Percentiles rank a stretch among this genome's conserved stretches.
These are phyloP conservation scores for Sporothrix globosa DNA, from an alignment of 2,329 filamentous ascomycete genomes.

Conservation along the genomic window DNA sequence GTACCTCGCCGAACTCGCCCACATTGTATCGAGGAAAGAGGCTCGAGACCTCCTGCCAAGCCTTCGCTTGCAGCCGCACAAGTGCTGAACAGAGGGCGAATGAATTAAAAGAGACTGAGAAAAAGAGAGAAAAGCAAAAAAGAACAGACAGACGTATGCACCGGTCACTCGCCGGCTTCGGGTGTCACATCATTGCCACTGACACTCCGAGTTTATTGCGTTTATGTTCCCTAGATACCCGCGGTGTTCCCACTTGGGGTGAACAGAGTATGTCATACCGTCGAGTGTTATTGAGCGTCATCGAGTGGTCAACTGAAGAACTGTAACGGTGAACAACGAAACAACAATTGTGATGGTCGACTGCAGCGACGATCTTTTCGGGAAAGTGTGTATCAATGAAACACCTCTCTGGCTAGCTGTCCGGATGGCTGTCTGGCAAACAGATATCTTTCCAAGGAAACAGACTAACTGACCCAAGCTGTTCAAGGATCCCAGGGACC, in stretches of 20 bases:
- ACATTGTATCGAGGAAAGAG: slow-evolving; percentile 19
- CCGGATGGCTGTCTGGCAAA: neutral
- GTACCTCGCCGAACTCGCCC: neutral
- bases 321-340: slow-evolving; percentile 4
- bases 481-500: slow-evolving; percentile 16
- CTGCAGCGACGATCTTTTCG: slow-evolving; percentile 9
- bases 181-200: neutral
- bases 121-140: neutral
- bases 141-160: no score
- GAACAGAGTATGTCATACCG: neutral
- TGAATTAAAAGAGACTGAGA: no score
- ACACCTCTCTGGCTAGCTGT: neutral
- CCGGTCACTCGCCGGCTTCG: no score
- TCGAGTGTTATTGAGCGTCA: slow-evolving; percentile 1
- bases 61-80: slow-evolving; percentile 19
- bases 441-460: neutral
- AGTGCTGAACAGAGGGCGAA: neutral
- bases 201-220: no score
- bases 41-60: slow-evolving; percentile 22
- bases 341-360: neutral
- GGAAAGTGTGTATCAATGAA: neutral
- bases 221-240: no score
- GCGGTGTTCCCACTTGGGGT: slow-evolving; percentile 1
- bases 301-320: neutral
- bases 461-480: neutral